Evolutionary conservation across 139 green algal species (phyloP).

Genomic region (Pleodorina starrii): DNA sequence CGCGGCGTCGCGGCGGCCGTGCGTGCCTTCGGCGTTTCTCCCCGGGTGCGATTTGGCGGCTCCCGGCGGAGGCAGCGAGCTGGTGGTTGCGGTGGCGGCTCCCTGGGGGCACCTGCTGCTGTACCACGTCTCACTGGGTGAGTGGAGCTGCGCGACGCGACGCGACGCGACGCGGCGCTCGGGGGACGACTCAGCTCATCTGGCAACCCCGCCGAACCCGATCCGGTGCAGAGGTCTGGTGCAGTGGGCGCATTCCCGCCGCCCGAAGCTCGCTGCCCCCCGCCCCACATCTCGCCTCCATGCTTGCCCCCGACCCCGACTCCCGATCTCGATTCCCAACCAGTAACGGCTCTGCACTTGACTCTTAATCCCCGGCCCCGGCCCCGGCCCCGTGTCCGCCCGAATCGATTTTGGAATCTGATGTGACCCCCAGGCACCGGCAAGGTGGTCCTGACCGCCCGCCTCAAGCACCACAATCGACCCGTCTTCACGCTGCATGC

Average conservation of each 20-base stretch:
- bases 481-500: conserved; percentile 50
- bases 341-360: neutral
- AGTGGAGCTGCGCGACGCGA: neutral
- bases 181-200: too few relatives aligned
- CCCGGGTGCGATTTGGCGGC: neutral
- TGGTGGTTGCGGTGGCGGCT: conserved; percentile 31
- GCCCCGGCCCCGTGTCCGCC: too few relatives aligned
- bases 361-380: neutral
- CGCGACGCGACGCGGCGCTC: too few relatives aligned
- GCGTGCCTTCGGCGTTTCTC: conserved; percentile 40
- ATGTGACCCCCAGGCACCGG: conserved; percentile 48
- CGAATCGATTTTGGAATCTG: too few relatives aligned
- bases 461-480: conserved; percentile 48
- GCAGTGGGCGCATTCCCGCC: too few relatives aligned
- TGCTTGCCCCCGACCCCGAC: neutral
- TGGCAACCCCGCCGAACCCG: too few relatives aligned
- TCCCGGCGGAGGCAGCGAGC: conserved; percentile 14
- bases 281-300: neutral
- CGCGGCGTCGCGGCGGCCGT: conserved; percentile 5
- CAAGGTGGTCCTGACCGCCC: neutral
- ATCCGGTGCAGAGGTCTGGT: too few relatives aligned
- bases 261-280: neutral
- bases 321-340: neutral
- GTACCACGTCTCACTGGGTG: conserved; percentile 50
- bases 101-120: conserved; percentile 38